Evolutionary conservation across 78 protist genomes (phyloP), one percentile per base, ranked within the genome.

Genomic region (Dictyostelium capitatum): DNA sequence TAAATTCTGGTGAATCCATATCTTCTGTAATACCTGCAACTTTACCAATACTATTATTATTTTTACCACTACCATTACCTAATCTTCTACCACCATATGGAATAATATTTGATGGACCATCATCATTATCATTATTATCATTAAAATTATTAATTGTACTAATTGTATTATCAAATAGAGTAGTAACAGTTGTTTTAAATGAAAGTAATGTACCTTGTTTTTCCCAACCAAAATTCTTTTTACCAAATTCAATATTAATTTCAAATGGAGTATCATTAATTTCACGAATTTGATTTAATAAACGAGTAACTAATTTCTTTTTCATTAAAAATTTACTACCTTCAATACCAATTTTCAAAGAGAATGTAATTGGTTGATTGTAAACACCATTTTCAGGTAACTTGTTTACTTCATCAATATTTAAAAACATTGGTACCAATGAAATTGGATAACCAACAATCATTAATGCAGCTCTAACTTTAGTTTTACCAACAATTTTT

Each of bases 191-290:
- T 23, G 90, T 79, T 20, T 41, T 79, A n/a, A 74, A 82, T 57
- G 51, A 30, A 51, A 51, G 17, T 3, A 90, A 5, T 14, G 48
- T 47, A 79, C 95, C 95, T 5, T 28, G 46, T 37, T 82, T 81
- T 50, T 90, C 67, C 89, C 90, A 90, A 23, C 95, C 95, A 10
- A 82, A 90, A 50, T 90, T 73, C 43, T 72, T 78, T 79, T 90
- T 82, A 28, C 95, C 95, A 67, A 67, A 67, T 51, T 90, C 95
- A 11, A 90, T 47, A 28, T 67, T 80, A 19, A 90, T 64, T 9
- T 90, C 95, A 28, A 90, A 81, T 47, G 89, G 69, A 50, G 85
- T 72, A 47, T 90, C 73, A 11, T 53, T 80, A 50, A 51, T 19
- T 47, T 78, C 51, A 41, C 37, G 25, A 28, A 90, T 90, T 28